Evolutionary conservation across 2,329 filamentous ascomycete species (phyloP).

Genomic region (Aaosphaeria arxii): DNA sequence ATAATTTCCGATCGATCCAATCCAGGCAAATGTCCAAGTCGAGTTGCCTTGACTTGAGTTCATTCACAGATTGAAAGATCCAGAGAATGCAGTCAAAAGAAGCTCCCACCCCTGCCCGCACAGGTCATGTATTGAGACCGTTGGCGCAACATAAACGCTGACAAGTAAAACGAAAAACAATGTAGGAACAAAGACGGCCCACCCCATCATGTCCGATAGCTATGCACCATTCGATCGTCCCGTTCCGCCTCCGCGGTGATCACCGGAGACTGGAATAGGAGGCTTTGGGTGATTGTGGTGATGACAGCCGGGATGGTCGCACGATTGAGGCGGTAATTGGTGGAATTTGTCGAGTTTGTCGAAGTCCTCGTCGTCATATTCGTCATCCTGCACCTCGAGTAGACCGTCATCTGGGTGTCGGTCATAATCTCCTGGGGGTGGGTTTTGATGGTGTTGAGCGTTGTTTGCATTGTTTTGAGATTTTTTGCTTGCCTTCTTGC

Average conservation of each 20-base stretch:
- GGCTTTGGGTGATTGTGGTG: constrained; percentile 27
- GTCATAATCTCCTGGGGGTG: constrained; percentile 27
- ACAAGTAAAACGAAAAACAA: constrained; percentile 27
- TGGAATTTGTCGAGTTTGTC: constrained; percentile 23
- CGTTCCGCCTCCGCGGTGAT: constrained; percentile 18
- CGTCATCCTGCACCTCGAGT: constrained; percentile 31
- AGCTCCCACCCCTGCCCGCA: background rate
- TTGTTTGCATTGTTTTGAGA: constrained; percentile 33
- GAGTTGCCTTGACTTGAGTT: background rate
- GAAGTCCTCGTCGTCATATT: constrained; percentile 36
- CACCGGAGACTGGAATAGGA: constrained; percentile 19
- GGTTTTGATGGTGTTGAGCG: constrained; percentile 27
- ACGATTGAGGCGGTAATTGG: constrained; percentile 16
- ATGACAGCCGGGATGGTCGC: constrained; percentile 28
- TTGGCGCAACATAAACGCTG: background rate
- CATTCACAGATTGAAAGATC: background rate
- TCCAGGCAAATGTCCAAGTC: too few species aligned
- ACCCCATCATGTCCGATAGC: constrained; percentile 37
- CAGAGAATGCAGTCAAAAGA: background rate
- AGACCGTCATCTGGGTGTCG: constrained; percentile 28
- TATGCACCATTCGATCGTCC: constrained; percentile 28
- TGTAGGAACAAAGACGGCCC: constrained; percentile 37
- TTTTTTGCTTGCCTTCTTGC: constrained; percentile 75
- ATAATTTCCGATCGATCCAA: too few species aligned
- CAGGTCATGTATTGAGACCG: background rate